Conservation (phyloP, 163 green algal genomes). For the Chlorella variabilis region DNA sequence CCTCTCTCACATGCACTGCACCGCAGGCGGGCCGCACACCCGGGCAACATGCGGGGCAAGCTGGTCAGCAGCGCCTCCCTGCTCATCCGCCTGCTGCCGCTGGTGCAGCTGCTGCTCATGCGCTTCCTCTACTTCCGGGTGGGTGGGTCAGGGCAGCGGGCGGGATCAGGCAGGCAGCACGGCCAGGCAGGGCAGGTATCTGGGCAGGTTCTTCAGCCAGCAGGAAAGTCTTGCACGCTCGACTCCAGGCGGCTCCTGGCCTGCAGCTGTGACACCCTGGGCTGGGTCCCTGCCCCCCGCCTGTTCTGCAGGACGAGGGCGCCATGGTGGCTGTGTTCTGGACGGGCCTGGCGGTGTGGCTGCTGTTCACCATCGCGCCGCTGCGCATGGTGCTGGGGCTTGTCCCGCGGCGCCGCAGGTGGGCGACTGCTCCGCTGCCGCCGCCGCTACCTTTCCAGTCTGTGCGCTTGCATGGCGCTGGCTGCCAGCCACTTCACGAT, state of each 20-base stretch:
- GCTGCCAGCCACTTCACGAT: too few species aligned
- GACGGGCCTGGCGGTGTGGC: conserved; percentile 55
- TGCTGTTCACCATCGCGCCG: conserved; percentile 46
- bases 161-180: not conserved
- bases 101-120: conserved; percentile 65
- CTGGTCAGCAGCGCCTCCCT: conserved; percentile 35
- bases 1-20: not conserved
- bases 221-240: too few species aligned
- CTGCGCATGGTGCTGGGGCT: conserved; percentile 39
- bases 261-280: too few species aligned
- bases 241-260: too few species aligned
- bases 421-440: too few species aligned
- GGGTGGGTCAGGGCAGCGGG: not conserved
- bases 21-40: conserved; percentile 36
- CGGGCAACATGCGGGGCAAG: conserved; percentile 38
- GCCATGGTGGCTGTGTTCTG: conserved; percentile 52
- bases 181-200: not conserved
- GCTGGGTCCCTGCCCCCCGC: not conserved
- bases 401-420: conserved; percentile 20
- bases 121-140: conserved; percentile 50
- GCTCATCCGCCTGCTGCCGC: conserved; percentile 56
- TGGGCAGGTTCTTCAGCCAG: too few species aligned
- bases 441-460: too few species aligned
- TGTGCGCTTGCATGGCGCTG: too few species aligned
- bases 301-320: conserved; percentile 26